These are phyloP conservation scores for Aspergillus saccharolyticus DNA, from an alignment of 495 filamentous ascomycete species.

Conservation along the genomic window DNA sequence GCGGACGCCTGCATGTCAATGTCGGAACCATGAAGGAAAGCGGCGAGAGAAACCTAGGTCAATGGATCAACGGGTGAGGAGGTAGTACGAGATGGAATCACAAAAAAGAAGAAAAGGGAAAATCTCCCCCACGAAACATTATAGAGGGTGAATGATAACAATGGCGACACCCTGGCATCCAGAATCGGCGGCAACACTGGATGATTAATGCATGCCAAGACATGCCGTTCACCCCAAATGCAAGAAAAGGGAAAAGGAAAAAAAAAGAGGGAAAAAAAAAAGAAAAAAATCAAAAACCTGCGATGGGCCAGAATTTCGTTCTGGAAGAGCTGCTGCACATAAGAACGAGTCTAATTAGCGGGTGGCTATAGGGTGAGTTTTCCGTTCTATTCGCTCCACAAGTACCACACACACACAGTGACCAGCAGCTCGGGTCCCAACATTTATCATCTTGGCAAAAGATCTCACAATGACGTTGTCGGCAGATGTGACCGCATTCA, in stretches of 20 bases:
- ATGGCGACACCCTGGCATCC: background rate
- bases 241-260: too few relatives aligned
- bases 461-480: background rate
- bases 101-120: background rate
- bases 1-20: background rate
- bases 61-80: background rate
- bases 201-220: conserved; percentile 2
- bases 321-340: background rate
- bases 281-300: background rate
- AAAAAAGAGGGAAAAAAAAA: background rate
- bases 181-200: background rate
- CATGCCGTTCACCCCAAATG: background rate
- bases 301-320: background rate
- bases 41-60: background rate
- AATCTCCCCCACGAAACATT: background rate
- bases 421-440: background rate
- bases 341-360: background rate
- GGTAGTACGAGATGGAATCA: too few relatives aligned
- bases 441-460: background rate
- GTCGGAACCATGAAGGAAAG: background rate
- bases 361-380: background rate
- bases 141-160: background rate
- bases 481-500: background rate
- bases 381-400: background rate
- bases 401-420: background rate